Conservation (phyloP, 2,329 filamentous ascomycete genomes). For the Dactylellina leptospora region DNA sequence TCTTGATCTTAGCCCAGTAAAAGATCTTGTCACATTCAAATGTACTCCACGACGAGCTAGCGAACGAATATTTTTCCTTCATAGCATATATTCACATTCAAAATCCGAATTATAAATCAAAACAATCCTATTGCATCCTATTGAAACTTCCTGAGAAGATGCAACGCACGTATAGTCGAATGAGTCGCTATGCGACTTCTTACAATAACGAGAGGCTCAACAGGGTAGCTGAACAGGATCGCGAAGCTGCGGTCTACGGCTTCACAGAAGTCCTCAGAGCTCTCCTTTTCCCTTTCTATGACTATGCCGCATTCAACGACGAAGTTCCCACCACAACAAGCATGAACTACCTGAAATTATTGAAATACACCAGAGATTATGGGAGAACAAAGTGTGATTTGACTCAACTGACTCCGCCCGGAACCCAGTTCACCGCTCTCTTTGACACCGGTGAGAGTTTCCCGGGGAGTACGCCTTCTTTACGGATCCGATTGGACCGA, state of each 20-base stretch:
- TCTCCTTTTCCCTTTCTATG: conserved; percentile 29
- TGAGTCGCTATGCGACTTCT: neutral
- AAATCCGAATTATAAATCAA: too few relatives aligned
- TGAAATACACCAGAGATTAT: conserved; percentile 16
- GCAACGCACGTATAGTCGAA: conserved; percentile 2
- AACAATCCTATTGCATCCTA: neutral
- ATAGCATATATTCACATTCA: too few relatives aligned
- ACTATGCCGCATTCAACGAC: conserved; percentile 1
- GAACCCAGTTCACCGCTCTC: conserved; percentile 10
- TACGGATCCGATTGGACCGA: conserved; percentile 34
- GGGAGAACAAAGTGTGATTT: conserved; percentile 18
- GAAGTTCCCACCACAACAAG: neutral
- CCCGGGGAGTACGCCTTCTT: neutral
- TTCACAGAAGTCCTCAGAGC: conserved; percentile 21
- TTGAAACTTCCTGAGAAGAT: neutral
- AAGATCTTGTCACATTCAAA: too few relatives aligned
- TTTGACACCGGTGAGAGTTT: conserved; percentile 25
- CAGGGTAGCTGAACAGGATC: neutral
- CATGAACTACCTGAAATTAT: conserved; percentile 24
- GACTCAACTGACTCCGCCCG: neutral
- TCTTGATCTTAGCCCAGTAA: too few relatives aligned
- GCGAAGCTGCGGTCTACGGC: neutral
- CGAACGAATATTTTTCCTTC: too few relatives aligned
- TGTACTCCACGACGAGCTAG: too few relatives aligned
- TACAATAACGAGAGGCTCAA: neutral